Evolutionary conservation across 768 basidiomycete genomes (phyloP), one percentile per base, ranked within the genome.

Genomic region (Kwoniella pini): DNA sequence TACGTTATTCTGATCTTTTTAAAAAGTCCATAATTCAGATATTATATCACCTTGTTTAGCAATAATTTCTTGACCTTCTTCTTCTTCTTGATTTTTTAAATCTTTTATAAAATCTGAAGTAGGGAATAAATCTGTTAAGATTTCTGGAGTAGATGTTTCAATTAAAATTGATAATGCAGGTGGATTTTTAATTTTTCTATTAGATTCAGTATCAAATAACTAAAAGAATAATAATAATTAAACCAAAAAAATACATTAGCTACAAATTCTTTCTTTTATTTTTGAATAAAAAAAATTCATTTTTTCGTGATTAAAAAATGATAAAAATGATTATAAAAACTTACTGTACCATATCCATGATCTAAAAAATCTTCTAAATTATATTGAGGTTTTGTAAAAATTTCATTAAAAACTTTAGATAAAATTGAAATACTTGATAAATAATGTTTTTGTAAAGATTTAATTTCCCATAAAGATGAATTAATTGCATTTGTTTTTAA

Each of bases 361-460:
- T 98, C 96, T 74, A 97, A 77, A 77, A 98, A 99, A 75, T 98
- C 95, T 67, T 98, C 95, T 85, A 96, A 85, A 13, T 85, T 81
- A 78, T 93, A 97, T 33, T 82, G 83, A 17, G 88, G 90, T 73
- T 95, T 97, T 12, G 91, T 97, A 80, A 99, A 96, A 4, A 89
- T 87, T 74, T 94, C 92, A 12, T 83, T 83, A 68, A 96, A 90
- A 55, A 99, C 87, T 71, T 87, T 87, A 27, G 86, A 86, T 45
- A 98, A 77, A 0, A 90, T 90, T n/a, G 90, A 86, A n/a, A 95
- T 88, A 0, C 86, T 84, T 1, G 89, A 81, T 62, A 93, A 87
- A 74, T 97, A 97, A 78, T 99, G 95, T 22, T 82, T 78, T 60
- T 84, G 81, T 61, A 94, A 87, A 0, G 89, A 83, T 54, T 85